These are phyloP conservation scores for Sequoiadendron giganteum DNA, from an alignment of 75 land plant genomes.

Conservation along the genomic window DNA sequence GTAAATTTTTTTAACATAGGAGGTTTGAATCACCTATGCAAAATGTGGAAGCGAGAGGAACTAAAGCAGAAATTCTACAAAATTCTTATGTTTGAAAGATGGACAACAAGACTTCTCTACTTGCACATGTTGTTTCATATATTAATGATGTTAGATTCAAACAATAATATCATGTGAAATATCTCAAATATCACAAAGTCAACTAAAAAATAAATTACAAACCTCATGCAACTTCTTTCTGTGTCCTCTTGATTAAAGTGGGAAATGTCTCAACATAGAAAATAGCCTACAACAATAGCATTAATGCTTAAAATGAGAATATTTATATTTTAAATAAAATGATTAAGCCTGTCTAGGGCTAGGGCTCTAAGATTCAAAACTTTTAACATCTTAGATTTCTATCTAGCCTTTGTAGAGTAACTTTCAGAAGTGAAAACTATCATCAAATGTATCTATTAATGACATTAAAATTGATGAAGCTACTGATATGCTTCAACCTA, in stretches of 20 bases:
- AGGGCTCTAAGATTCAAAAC: background rate
- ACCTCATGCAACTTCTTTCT: conserved; percentile 69
- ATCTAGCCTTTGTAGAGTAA: background rate
- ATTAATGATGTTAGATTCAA: no score
- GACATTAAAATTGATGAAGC: background rate
- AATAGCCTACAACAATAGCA: conserved; percentile 39
- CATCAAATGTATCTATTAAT: no score
- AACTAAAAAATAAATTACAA: background rate
- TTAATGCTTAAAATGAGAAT: background rate
- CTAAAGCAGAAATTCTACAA: no score
- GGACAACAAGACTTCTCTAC: no score
- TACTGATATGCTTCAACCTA: background rate
- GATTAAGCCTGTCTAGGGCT: background rate
- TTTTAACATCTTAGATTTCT: background rate
- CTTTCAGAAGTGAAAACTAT: background rate
- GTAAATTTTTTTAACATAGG: no score
- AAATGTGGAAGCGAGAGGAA: no score
- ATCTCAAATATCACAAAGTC: background rate
- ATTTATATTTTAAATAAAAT: background rate
- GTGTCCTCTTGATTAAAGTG: conserved; percentile 59
- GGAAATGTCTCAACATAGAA: conserved; percentile 50
- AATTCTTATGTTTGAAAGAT: no score
- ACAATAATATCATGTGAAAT: background rate
- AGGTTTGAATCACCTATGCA: no score
- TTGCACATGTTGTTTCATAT: no score